phyloP scores from a whole-genome alignment of 2,329 filamentous ascomycete genomes.

The Aspergillus viridinutans region DNA sequence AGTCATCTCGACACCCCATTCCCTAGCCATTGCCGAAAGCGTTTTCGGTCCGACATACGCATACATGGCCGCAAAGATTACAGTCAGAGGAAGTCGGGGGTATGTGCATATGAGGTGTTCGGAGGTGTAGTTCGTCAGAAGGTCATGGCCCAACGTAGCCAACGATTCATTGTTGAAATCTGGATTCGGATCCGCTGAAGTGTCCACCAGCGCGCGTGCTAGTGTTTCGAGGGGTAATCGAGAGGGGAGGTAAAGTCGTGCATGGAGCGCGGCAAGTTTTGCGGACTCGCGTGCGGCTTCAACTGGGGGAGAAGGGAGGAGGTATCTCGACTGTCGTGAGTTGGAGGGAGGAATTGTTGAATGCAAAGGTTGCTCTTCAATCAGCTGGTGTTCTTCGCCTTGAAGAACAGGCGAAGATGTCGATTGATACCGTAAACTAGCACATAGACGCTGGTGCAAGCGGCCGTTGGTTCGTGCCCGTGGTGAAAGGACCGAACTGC shows the following conservation, averaged over 20 bases:
- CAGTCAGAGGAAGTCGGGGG: slow-evolving; percentile 82
- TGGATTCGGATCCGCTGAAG: slow-evolving; percentile 73
- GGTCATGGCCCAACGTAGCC: slow-evolving; percentile 71
- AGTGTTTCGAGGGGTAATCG: slow-evolving; percentile 82
- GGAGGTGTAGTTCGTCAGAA: slow-evolving; percentile 83
- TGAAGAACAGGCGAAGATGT: slow-evolving; percentile 31
- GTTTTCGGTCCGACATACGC: slow-evolving; percentile 76
- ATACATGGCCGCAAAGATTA: slow-evolving; percentile 80
- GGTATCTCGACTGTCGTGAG: slow-evolving; percentile 33
- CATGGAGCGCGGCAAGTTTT: slow-evolving; percentile 89
- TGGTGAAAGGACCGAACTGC: slow-evolving; percentile 47
- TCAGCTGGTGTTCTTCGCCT: slow-evolving; percentile 22
- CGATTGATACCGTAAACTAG: slow-evolving; percentile 39
- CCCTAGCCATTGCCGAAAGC: slow-evolving; percentile 66
- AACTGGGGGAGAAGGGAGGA: slow-evolving; percentile 68
- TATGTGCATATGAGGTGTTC: slow-evolving; percentile 87
- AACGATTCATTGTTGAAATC: slow-evolving; percentile 87
- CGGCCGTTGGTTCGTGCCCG: slow-evolving; percentile 40
- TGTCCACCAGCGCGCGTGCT: slow-evolving; percentile 77
- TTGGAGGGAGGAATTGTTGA: slow-evolving; percentile 20
- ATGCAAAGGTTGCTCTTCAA: slow-evolving; percentile 21
- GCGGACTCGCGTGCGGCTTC: slow-evolving; percentile 66
- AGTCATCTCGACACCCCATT: slow-evolving; percentile 92
- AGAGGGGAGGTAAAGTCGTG: slow-evolving; percentile 75
- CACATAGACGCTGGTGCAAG: slow-evolving; percentile 35